Evolutionary conservation across 2,329 filamentous ascomycete genomes (phyloP), one percentile per base, ranked within the genome.

Genomic region (Cladosporium cucumerinum): DNA sequence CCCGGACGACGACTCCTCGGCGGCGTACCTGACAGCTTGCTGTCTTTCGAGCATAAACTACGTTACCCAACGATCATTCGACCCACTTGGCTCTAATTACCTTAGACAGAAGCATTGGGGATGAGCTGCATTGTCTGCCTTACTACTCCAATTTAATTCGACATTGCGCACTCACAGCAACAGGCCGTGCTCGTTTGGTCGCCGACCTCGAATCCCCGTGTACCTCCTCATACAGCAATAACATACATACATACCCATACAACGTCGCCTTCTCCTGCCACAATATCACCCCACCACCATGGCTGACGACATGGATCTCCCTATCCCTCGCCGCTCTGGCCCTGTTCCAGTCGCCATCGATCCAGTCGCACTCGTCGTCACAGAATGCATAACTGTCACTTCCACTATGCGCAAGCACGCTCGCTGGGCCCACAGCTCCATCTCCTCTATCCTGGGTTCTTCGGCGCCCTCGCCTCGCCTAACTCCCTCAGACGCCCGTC

Each of bases 401-500:
- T 97, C 94, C 68, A 93, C 93, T 67, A 97, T 99, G 86, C 93
- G 96, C 74, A 99, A 99, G 81, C 90, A 97, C 85, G 91, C 93
- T 69, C 90, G 95, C 69, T 98, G 94, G 84, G 92, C 93, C 57
- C 93, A 98, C 77, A 97, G 93, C 14, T 97, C 93, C 5, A 95
- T 99, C 52, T 93, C 95, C 43, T 94, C 94, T 61, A 99, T 99
- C 67, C 84, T 99, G 34, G 95, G 95, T 57, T 55, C 36, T 43
- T 54, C 26, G 23, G 66, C 66, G 7, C 63, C 65, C 63, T 51
- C 62, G 26, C 64, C 64, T 46, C 68, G 66, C 48, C 52, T 60
- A 2, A 46, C 68, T 4, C 65, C 66, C 48, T 64, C 67, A n/a
- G 68, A 69, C 57, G 66, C 51, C 32, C 62, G 59, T 21, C 51